phyloP scores from a whole-genome alignment of 257 asterid species.

The Perilla frutescens region DNA sequence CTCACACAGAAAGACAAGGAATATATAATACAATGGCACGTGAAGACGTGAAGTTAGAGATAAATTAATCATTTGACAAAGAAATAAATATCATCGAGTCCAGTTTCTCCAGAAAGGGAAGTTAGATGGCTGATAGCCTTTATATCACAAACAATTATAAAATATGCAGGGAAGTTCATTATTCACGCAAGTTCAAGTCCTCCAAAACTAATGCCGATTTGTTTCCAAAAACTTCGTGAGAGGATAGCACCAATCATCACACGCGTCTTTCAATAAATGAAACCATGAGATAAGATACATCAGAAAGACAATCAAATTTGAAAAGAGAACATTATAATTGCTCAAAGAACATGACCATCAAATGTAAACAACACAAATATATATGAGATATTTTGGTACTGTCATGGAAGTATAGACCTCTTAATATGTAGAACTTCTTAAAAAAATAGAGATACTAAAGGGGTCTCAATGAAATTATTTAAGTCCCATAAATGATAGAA shows the following conservation, averaged over 20 bases:
- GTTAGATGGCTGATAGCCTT: conserved; percentile 27
- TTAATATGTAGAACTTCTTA: conserved; percentile 21
- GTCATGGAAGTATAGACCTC: background rate
- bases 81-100: conserved; percentile 1
- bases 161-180: conserved; percentile 9
- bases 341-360: conserved; percentile 12
- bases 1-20: background rate
- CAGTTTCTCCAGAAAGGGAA: conserved; percentile 16
- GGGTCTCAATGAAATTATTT: conserved; percentile 12
- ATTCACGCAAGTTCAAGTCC: conserved; percentile 1
- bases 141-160: conserved; percentile 14
- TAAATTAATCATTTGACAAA: background rate
- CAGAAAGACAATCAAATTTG: conserved; percentile 9
- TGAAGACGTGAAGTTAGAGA: background rate
- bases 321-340: background rate
- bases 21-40: conserved; percentile 12
- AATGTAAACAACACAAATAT: background rate
- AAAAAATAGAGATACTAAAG: conserved; percentile 15
- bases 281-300: conserved; percentile 15
- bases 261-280: conserved; percentile 11
- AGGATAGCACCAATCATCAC: conserved; percentile 24
- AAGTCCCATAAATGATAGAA: conserved; percentile 12
- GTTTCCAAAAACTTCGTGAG: conserved; percentile 20
- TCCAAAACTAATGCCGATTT: conserved; percentile 24
- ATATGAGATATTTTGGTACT: background rate